A percentile compares a stretch with the other conserved stretches of the same genome.
Conservation (phyloP, 352 stramenopile genomes). For the Phytophthora gonapodyides region DNA sequence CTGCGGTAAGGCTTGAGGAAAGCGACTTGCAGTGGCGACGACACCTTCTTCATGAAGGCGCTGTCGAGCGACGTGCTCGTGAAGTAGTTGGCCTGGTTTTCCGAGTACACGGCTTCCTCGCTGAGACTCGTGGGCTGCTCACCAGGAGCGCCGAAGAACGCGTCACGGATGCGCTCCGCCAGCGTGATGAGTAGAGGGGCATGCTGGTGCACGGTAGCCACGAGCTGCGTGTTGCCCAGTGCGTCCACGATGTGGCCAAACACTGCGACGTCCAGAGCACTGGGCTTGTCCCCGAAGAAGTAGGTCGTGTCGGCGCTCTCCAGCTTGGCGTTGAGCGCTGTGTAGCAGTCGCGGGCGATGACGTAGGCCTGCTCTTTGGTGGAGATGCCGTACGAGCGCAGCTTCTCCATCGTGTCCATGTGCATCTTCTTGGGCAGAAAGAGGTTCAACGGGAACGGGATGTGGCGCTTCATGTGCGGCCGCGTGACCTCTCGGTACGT, state of each 20-base stretch:
- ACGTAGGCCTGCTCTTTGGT: constrained; percentile 86
- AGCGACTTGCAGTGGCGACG: constrained; percentile 53
- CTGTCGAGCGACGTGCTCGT: constrained; percentile 37
- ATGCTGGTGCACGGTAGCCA: constrained; percentile 72
- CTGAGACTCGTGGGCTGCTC: constrained; percentile 48
- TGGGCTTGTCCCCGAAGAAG: constrained; percentile 74
- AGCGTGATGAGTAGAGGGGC: constrained; percentile 75
- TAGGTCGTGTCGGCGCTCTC: constrained; percentile 53
- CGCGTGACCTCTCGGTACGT: constrained; percentile 88
- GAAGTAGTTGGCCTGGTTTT: constrained; percentile 84
- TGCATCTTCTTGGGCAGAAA: constrained; percentile 89
- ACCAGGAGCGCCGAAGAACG: constrained; percentile 59
- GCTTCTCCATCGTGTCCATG: constrained; percentile 60
- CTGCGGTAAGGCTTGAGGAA: constrained; percentile 84
- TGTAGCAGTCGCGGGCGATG: constrained; percentile 85
- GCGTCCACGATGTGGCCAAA: constrained; percentile 87
- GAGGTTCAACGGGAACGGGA: constrained; percentile 85
- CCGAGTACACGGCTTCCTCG: constrained; percentile 52
- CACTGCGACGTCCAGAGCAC: constrained; percentile 75
- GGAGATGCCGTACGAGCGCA: constrained; percentile 57
- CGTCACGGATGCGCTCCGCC: constrained; percentile 71
- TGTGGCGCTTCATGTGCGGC: constrained; percentile 76
- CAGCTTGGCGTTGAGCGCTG: constrained; percentile 81
- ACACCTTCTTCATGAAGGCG: constrained; percentile 76
- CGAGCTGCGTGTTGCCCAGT: constrained; percentile 73